phyloP scores from a whole-genome alignment of 2,329 filamentous ascomycete species.

The Colletotrichum sp. region DNA sequence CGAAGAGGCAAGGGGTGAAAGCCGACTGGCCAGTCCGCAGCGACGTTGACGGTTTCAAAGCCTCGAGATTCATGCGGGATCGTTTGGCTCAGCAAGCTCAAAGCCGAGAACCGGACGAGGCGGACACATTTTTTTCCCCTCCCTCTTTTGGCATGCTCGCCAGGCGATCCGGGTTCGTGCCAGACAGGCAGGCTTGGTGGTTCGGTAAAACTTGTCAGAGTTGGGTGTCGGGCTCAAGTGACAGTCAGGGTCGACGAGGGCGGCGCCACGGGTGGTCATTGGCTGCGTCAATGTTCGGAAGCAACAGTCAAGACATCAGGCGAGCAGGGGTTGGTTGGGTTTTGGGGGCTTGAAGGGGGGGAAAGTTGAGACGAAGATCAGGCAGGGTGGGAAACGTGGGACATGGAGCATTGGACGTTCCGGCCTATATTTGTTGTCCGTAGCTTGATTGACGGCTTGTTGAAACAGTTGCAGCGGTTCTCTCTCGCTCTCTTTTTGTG shows the following conservation, averaged over 20 bases:
- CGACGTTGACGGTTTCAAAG: conserved; percentile 13
- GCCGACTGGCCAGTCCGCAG: conserved; percentile 2
- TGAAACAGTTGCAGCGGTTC: neutral
- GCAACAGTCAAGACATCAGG: conserved; percentile 9
- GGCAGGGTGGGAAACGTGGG: conserved; percentile 15
- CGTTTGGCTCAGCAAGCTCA: neutral
- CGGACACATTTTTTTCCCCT: neutral
- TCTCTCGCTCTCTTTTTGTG: neutral
- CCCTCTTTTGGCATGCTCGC: neutral
- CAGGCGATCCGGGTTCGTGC: neutral
- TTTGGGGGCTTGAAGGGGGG: neutral
- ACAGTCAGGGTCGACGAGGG: neutral
- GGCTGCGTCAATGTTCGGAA: neutral
- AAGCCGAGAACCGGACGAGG: conserved; percentile 17
- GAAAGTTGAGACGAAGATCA: conserved; percentile 19
- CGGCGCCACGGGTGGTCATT: neutral
- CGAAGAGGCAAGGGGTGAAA: neutral
- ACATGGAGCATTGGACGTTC: conserved; percentile 9
- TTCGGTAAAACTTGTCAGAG: conserved; percentile 8
- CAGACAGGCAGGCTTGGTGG: neutral
- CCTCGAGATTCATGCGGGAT: conserved; percentile 5
- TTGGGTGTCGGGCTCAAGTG: neutral
- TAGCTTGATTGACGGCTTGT: neutral
- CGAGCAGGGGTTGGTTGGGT: neutral
- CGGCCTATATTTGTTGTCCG: neutral